A percentile compares a stretch with the other conserved stretches of the same genome.
phyloP scores from a whole-genome alignment of 2,329 filamentous ascomycete species.

The Aureobasidium leucospermi region DNA sequence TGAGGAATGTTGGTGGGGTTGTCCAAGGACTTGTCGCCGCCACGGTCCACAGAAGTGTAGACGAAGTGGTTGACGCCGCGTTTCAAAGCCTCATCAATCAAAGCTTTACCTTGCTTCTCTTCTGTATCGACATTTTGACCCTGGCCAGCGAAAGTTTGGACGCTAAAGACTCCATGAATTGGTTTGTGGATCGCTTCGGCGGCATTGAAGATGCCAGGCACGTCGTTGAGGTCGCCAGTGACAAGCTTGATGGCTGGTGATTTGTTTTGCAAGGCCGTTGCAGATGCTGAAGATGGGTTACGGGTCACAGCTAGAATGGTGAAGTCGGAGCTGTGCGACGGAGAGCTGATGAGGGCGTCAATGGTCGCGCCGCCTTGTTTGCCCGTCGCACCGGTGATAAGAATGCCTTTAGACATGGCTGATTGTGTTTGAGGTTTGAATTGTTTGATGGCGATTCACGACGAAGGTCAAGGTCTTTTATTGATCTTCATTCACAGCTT shows the following conservation, averaged over 20 bases:
- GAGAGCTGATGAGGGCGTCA: conserved; percentile 32
- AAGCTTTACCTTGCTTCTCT: conserved; percentile 47
- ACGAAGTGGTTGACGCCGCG: conserved; percentile 52
- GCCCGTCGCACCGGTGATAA: conserved; percentile 40
- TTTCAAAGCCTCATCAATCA: conserved; percentile 50
- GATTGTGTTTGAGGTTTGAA: not conserved
- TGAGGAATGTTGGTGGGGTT: conserved; percentile 53
- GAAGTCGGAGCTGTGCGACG: conserved; percentile 30
- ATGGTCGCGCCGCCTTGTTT: conserved; percentile 42
- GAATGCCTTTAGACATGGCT: conserved; percentile 23
- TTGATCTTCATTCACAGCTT: not conserved
- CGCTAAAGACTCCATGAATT: conserved; percentile 51
- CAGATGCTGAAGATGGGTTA: conserved; percentile 43
- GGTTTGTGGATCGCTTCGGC: conserved; percentile 19
- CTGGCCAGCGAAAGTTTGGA: conserved; percentile 42
- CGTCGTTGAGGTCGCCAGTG: conserved; percentile 50
- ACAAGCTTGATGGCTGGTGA: conserved; percentile 47
- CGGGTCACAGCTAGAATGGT: conserved; percentile 56
- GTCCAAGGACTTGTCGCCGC: conserved; percentile 47
- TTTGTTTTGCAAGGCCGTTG: conserved; percentile 41
- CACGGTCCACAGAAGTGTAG: conserved; percentile 56
- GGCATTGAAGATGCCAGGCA: conserved; percentile 41
- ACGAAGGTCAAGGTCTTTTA: not conserved
- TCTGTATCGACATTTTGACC: conserved; percentile 35
- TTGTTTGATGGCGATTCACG: not conserved